phyloP scores from a whole-genome alignment of 1,139 yeast species.

The Lipomyces yarrowii region DNA sequence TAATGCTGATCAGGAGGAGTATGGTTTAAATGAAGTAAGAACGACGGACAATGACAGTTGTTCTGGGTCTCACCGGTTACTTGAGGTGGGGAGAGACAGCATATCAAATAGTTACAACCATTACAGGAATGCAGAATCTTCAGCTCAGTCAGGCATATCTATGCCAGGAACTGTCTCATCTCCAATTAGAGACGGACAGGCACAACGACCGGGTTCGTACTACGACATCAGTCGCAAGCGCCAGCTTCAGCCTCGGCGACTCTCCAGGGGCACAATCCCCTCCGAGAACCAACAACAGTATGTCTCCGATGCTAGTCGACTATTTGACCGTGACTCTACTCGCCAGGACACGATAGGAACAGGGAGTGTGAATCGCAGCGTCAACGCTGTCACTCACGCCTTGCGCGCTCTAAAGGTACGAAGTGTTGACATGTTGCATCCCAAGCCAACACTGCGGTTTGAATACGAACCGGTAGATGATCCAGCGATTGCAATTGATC shows the following conservation, averaged over 20 bases:
- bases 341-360: neutral
- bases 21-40: neutral
- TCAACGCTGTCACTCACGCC: conserved; percentile 6
- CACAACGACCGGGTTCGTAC: neutral
- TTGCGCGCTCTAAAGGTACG: conserved; percentile 23
- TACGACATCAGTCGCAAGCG: neutral
- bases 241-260: neutral
- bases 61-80: neutral
- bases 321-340: neutral
- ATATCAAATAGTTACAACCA: neutral
- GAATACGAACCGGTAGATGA: conserved; percentile 18
- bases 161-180: neutral
- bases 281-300: neutral
- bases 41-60: neutral
- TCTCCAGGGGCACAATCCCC: neutral
- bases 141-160: neutral
- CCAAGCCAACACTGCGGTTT: conserved; percentile 21
- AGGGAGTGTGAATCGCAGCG: neutral
- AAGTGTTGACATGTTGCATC: conserved; percentile 20
- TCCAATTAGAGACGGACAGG: neutral
- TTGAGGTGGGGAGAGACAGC: neutral
- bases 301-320: neutral
- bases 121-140: neutral
- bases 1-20: neutral
- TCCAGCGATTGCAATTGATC: conserved; percentile 7